Evolutionary conservation across 2,329 filamentous ascomycete species (phyloP).

Genomic region (Penicillium sp.): DNA sequence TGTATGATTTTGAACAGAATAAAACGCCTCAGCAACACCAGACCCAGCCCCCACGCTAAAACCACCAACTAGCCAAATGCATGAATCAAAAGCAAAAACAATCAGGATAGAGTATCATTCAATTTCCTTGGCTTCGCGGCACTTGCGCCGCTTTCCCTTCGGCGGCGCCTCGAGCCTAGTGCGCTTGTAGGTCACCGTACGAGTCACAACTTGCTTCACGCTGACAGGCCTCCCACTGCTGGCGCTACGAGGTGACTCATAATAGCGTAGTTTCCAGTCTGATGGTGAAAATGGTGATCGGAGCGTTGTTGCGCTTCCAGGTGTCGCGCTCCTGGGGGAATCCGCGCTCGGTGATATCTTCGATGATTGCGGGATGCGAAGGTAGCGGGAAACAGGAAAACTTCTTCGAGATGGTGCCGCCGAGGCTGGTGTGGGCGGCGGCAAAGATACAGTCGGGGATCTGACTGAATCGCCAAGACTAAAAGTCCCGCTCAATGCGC

Average conservation of each 20-base stretch:
- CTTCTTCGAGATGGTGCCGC: too few species aligned
- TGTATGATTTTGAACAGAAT: too few species aligned
- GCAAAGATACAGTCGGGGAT: conserved; percentile 54
- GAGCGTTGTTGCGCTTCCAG: conserved; percentile 50
- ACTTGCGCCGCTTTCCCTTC: conserved; percentile 86
- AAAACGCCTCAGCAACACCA: too few species aligned
- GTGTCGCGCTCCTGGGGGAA: conserved; percentile 1
- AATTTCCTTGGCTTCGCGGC: neutral
- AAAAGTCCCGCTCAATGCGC: neutral
- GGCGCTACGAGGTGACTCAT: conserved; percentile 60
- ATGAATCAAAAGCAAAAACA: too few species aligned
- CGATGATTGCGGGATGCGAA: conserved; percentile 5
- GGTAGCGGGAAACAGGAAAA: neutral
- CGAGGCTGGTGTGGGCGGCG: conserved; percentile 52
- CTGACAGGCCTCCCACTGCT: conserved; percentile 60
- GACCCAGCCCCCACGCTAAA: too few species aligned
- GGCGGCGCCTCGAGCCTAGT: conserved; percentile 79
- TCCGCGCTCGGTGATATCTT: neutral
- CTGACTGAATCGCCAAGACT: too few species aligned
- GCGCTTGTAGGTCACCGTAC: conserved; percentile 83
- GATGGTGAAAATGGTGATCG: conserved; percentile 79
- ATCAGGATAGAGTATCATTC: neutral
- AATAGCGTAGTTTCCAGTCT: conserved; percentile 70
- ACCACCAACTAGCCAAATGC: too few species aligned
- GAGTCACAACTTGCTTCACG: conserved; percentile 88